Conservation (phyloP, 257 asterid genomes). For the Solanum pinnatisectum region DNA sequence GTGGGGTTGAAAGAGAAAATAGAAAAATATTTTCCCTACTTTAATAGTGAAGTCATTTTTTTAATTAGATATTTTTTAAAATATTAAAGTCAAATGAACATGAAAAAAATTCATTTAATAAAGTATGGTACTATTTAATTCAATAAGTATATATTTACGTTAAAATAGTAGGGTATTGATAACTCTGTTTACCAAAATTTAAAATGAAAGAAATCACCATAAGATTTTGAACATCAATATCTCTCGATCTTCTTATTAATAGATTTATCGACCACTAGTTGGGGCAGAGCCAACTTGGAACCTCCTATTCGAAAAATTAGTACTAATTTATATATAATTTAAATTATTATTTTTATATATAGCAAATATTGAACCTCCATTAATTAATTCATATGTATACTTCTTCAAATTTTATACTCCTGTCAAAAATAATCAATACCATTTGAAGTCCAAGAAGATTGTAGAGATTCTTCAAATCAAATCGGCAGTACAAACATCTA, state of each 20-base stretch:
- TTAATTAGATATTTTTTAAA: not conserved
- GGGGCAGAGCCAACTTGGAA: too few species aligned
- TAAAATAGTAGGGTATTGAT: not conserved
- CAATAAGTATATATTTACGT: not conserved
- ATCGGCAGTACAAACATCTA: too few species aligned
- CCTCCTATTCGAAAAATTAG: too few species aligned
- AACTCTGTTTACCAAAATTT: not conserved
- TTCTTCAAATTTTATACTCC: too few species aligned
- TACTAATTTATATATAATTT: too few species aligned
- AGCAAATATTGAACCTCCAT: too few species aligned
- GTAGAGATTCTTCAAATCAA: not conserved
- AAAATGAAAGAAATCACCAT: not conserved
- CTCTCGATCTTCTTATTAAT: not conserved
- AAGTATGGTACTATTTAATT: not conserved
- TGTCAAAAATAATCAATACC: too few species aligned
- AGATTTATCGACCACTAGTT: not conserved
- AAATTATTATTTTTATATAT: too few species aligned
- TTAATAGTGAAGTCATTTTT: too few species aligned
- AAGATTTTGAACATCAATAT: not conserved
- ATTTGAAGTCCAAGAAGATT: too few species aligned
- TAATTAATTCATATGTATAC: too few species aligned
- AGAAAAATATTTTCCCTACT: not conserved
- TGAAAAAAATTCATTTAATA: not conserved
- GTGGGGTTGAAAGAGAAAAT: not conserved
- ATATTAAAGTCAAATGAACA: not conserved